Evolutionary conservation across 1,284 basidiomycete genomes (phyloP).

Genomic region (Microbotryomycetes sp.): DNA sequence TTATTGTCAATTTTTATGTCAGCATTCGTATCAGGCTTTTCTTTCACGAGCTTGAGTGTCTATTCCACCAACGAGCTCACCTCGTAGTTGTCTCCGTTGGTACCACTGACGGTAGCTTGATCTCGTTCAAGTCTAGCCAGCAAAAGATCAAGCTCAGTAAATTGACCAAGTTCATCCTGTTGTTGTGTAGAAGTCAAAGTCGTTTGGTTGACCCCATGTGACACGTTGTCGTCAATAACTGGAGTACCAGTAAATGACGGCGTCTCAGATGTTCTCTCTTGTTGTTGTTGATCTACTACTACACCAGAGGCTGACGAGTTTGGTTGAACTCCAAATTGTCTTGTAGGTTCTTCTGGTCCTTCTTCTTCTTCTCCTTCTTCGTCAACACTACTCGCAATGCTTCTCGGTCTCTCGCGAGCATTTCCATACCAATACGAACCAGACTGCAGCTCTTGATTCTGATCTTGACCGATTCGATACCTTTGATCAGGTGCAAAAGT

Average conservation of each 20-base stretch:
- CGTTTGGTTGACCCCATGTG: no score
- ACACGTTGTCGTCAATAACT: no score
- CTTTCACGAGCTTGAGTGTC: no score
- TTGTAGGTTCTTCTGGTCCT: not conserved
- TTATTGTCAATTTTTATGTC: no score
- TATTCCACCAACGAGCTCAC: conserved; percentile 8
- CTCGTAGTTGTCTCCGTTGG: conserved; percentile 17
- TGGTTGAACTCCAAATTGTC: not conserved
- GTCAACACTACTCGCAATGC: not conserved
- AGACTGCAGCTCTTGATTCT: not conserved
- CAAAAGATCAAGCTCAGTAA: conserved; percentile 31
- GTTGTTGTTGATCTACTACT: not conserved
- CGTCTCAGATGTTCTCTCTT: not conserved
- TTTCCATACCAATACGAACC: no score
- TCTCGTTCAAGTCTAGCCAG: conserved; percentile 24
- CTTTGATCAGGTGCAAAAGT: no score
- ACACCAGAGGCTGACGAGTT: no score
- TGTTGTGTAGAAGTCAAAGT: no score
- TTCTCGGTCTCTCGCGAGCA: not conserved
- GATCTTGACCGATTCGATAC: not conserved
- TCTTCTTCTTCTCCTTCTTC: not conserved
- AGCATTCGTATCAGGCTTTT: no score
- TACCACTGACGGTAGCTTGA: not conserved
- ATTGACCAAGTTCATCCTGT: conserved; percentile 1
- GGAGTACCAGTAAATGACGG: not conserved